Conservation (phyloP, 345 rosid genomes). For the Aegle marmelos region DNA sequence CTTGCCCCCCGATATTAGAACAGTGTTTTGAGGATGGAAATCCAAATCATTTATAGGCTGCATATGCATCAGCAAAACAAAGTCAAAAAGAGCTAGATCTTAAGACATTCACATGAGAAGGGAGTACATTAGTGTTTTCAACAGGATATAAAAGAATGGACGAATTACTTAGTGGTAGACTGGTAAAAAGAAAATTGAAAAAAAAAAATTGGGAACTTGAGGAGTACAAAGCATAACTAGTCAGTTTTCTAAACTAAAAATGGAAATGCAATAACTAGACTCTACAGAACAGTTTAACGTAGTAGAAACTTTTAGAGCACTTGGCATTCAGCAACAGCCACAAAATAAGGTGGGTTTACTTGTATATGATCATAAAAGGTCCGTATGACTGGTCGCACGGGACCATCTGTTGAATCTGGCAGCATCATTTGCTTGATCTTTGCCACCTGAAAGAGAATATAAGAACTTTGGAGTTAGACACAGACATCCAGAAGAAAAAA, state of each 20-base stretch:
- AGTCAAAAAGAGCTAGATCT: constrained; percentile 10
- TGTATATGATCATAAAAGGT: constrained; percentile 84
- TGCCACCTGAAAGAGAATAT: constrained; percentile 43
- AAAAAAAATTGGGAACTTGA: background rate
- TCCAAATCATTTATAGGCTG: constrained; percentile 87
- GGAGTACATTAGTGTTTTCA: background rate
- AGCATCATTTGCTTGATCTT: constrained; percentile 86
- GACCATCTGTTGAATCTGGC: constrained; percentile 57
- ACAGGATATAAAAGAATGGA: background rate
- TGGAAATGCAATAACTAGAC: background rate
- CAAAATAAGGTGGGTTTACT: constrained; percentile 32
- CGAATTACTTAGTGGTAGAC: background rate
- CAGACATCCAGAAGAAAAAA: background rate
- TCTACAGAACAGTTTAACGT: background rate
- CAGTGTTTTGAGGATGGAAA: constrained; percentile 74
- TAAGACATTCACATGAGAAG: background rate
- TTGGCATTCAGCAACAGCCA: constrained; percentile 2
- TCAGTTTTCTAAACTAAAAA: too few relatives aligned
- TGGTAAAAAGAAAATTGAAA: background rate
- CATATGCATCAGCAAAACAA: constrained; percentile 20
- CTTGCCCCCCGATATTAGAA: constrained; percentile 74
- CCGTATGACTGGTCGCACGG: constrained; percentile 67
- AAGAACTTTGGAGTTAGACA: background rate
- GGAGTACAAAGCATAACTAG: background rate
- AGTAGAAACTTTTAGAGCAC: background rate